A percentile compares a stretch with the other conserved stretches of the same genome.
phyloP scores from a whole-genome alignment of 2,329 filamentous ascomycete species.

The Scytalidium lignicola region DNA sequence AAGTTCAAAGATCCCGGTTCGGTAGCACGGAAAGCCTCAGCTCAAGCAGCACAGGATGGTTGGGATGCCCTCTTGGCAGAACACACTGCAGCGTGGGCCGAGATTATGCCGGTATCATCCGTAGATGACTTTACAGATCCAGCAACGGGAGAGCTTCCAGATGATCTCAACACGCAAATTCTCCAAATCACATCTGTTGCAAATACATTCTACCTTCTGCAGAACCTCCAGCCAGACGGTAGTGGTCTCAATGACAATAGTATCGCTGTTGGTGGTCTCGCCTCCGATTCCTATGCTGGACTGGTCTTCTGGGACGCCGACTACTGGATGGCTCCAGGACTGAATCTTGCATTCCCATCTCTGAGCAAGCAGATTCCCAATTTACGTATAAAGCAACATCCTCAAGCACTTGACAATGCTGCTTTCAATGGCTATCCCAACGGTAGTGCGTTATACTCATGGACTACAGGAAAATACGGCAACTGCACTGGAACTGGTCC shows the following conservation, averaged over 20 bases:
- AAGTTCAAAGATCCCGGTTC: conserved; percentile 54
- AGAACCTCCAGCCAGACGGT: conserved; percentile 42
- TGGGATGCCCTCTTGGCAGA: conserved; percentile 49
- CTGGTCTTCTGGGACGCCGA: conserved; percentile 37
- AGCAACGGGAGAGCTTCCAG: conserved; percentile 52
- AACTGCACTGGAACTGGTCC: conserved; percentile 61
- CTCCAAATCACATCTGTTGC: conserved; percentile 49
- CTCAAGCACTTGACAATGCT: conserved; percentile 56
- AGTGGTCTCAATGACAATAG: conserved; percentile 55
- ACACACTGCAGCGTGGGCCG: conserved; percentile 58
- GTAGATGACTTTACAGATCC: conserved; percentile 59
- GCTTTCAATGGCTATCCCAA: conserved; percentile 53
- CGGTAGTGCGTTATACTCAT: conserved; percentile 58
- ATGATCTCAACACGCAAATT: conserved; percentile 48
- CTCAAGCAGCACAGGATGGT: conserved; percentile 43
- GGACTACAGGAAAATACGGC: conserved; percentile 62
- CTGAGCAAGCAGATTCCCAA: conserved; percentile 59
- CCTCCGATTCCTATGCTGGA: conserved; percentile 63
- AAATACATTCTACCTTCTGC: conserved; percentile 51
- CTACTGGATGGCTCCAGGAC: conserved; percentile 44
- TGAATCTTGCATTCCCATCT: conserved; percentile 58
- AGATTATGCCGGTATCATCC: conserved; percentile 53
- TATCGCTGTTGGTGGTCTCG: conserved; percentile 63
- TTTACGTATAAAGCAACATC: conserved; percentile 54
- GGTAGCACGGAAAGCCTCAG: conserved; percentile 50